Evolutionary conservation across 148 eudicot genomes (phyloP).

Genomic region (Rhododendron henanense): DNA sequence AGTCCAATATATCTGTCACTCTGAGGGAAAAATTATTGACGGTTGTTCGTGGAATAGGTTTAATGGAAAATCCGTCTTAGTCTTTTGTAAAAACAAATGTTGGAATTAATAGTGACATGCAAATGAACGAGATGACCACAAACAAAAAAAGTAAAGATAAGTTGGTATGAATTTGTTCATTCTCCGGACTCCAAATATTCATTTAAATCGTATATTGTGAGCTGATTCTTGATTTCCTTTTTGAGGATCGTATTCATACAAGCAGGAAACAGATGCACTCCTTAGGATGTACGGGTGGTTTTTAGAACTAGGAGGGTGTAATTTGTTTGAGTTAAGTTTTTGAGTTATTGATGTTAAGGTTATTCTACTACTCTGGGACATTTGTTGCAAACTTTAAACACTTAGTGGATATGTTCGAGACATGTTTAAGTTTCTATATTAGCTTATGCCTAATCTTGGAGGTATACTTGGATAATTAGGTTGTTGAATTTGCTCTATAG

Average conservation of each 20-base stretch:
- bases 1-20: neutral
- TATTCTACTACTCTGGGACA: neutral
- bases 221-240: neutral
- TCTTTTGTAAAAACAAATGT: neutral
- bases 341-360: neutral
- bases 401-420: neutral
- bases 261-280: neutral
- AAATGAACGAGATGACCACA: neutral
- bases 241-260: neutral
- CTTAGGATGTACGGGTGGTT: neutral
- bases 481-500: neutral
- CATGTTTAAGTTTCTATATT: neutral
- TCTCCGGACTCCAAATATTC: neutral
- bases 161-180: neutral
- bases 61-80: neutral
- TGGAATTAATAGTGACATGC: neutral
- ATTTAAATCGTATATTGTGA: neutral
- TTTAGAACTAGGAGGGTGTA: neutral
- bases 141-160: neutral
- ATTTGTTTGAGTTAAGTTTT: neutral
- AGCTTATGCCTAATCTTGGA: neutral
- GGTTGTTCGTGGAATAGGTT: neutral
- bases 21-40: neutral
- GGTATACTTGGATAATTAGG: neutral
- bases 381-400: neutral